Evolutionary conservation across 495 filamentous ascomycete species (phyloP), one percentile per base, ranked within the genome.

Genomic region (Penicillium waksmanii): DNA sequence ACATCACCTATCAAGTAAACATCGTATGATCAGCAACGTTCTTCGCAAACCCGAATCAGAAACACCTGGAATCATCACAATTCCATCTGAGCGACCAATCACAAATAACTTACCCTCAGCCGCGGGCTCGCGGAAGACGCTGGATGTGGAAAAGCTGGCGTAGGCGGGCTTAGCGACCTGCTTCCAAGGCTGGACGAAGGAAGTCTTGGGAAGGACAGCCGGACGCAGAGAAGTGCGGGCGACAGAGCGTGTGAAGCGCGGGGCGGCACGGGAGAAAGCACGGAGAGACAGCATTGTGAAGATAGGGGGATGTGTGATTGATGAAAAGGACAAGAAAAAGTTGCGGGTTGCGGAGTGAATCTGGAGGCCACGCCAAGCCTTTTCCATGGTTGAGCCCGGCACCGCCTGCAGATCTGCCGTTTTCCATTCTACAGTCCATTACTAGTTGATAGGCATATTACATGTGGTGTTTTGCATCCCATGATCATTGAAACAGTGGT

Each of bases 221-320:
- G 83, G 82, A 66, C 83, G 80, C 63, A 71, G 64, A 56, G 75
- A 67, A 42, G 76, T 67, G 66, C 84, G 68, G 58, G 84, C 77
- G 60, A 81, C 70, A 35, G 87, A 78, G 67, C 89, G 87, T 50
- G 85, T 79, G 43, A 89, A 63, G 64, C 90, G 85, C 63, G 91
- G 90, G 65, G 87, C 83, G 18, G 89, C 84, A 69, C 90, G 89
- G 64, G 87, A 80, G 54, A 90, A 70, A 57, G 83, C 78, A 71
- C 91, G 86, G 47, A 95, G 77, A 52, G 90, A 92, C 71, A 92
- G 74, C 91, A 94, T 95, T 67, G 66, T 89, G 82, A 66, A 66
- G 53, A 51, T 57, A 55, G 56, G 56, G 44, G 38, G 48, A 55
- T 60, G 58, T 27, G 53, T 48, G 55, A 55, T 62, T 55, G 63